phyloP scores from a whole-genome alignment of 129 eudicot species.

The Lactuca saligna region DNA sequence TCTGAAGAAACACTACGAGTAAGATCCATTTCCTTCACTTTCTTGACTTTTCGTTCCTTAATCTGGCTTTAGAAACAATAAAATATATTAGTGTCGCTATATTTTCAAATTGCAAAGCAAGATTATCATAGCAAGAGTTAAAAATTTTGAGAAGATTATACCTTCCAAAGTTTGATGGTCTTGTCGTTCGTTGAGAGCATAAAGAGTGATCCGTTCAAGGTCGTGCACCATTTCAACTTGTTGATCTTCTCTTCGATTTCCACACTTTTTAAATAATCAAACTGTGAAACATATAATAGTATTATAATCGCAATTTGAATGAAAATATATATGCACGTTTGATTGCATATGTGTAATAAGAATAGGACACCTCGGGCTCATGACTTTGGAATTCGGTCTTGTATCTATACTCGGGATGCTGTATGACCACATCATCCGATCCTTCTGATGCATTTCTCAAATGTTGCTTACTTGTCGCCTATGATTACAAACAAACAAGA shows the following conservation, averaged over 20 bases:
- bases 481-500: background rate
- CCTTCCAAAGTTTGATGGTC: conserved; percentile 92
- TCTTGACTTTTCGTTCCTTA: conserved; percentile 54
- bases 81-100: conserved; percentile 16
- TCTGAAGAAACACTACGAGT: conserved; percentile 52
- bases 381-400: conserved; percentile 93
- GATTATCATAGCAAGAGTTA: background rate
- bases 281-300: conserved; percentile 42
- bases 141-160: conserved; percentile 31
- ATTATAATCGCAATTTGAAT: conserved; percentile 20
- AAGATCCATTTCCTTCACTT: conserved; percentile 61
- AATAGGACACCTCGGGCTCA: conserved; percentile 74
- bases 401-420: conserved; percentile 66
- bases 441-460: conserved; percentile 43
- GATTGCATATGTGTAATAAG: background rate
- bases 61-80: conserved; percentile 54
- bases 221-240: conserved; percentile 70
- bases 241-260: conserved; percentile 89
- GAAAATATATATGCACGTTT: background rate
- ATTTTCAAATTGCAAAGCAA: background rate
- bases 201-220: conserved; percentile 61
- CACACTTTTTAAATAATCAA: conserved; percentile 79
- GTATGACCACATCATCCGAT: conserved; percentile 31
- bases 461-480: conserved; percentile 35
- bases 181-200: conserved; percentile 82